These are phyloP conservation scores for Aspergillus sp. DNA, from an alignment of 2,329 filamentous ascomycete genomes.

Conservation along the genomic window DNA sequence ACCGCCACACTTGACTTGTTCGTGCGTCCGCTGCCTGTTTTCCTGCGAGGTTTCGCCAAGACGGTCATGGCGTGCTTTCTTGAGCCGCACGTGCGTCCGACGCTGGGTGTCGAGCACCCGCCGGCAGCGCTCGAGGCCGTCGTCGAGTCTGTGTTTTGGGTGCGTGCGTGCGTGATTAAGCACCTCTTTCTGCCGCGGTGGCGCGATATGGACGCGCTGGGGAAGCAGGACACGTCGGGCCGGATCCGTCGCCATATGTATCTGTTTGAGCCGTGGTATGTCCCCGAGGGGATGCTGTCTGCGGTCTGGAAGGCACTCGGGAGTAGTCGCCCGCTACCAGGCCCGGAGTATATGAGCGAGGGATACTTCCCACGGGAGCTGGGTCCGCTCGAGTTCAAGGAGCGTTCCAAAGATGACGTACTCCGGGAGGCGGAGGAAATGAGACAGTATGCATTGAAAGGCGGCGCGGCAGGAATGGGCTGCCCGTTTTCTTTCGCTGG, in stretches of 20 bases:
- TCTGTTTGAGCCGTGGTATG: slow-evolving; percentile 9
- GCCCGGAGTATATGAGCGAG: slow-evolving; percentile 5
- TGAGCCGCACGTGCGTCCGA: slow-evolving; percentile 5
- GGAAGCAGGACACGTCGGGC: neutral
- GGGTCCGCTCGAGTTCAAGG: slow-evolving; percentile 6
- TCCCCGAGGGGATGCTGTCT: slow-evolving; percentile 1
- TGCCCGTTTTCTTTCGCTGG: slow-evolving; percentile 6
- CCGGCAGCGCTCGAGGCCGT: neutral
- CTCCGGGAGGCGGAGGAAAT: slow-evolving; percentile 5
- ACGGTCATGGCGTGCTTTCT: neutral
- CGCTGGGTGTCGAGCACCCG: slow-evolving; percentile 2
- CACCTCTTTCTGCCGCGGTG: slow-evolving; percentile 1
- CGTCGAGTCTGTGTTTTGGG: neutral
- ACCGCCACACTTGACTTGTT: slow-evolving; percentile 3
- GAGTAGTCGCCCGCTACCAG: neutral
- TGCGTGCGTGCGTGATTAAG: neutral
- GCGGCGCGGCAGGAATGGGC: neutral
- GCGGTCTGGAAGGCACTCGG: neutral
- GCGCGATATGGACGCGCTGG: neutral
- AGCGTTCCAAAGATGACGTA: slow-evolving; percentile 3
- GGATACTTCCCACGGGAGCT: slow-evolving; percentile 8
- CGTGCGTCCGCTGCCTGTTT: neutral
- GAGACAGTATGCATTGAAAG: slow-evolving; percentile 3
- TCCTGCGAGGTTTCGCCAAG: neutral
- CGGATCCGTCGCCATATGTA: neutral